Conservation (phyloP, 768 basidiomycete species). For the Mycena vitilis region DNA sequence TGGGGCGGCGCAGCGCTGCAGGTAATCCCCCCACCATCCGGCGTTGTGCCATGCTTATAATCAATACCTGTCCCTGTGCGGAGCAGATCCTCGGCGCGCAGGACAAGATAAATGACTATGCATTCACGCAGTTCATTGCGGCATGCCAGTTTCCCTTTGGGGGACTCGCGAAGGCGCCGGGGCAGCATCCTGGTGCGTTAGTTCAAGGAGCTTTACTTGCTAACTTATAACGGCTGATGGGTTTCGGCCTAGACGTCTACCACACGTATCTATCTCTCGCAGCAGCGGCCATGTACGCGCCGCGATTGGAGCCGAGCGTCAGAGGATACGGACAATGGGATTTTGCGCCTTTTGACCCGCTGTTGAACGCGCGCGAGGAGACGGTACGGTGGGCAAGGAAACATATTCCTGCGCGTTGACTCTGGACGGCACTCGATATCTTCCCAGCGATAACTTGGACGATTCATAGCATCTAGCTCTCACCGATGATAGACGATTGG, state of each 20-base stretch:
- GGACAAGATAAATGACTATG: constrained; percentile 65
- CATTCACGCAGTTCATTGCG: constrained; percentile 73
- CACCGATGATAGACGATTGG: no score
- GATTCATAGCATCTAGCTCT: no score
- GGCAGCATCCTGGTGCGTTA: constrained; percentile 78
- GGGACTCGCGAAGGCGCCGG: constrained; percentile 87
- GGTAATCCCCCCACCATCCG: constrained; percentile 52
- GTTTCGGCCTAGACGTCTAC: constrained; percentile 76
- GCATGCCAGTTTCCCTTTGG: constrained; percentile 89
- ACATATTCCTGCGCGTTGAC: constrained; percentile 2
- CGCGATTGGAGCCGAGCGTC: constrained; percentile 44
- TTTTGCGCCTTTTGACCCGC: constrained; percentile 71
- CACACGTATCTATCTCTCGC: constrained; percentile 95
- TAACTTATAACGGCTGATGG: no score
- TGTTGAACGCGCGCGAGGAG: constrained; percentile 75
- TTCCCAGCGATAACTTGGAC: no score
- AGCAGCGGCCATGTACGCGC: constrained; percentile 77
- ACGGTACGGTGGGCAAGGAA: constrained; percentile 76
- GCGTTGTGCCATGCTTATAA: background rate
- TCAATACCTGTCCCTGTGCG: no score
- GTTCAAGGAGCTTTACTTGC: no score
- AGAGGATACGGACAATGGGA: constrained; percentile 54
- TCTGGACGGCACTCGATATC: no score
- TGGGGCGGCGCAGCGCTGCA: constrained; percentile 89
- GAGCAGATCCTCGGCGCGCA: constrained; percentile 75